phyloP scores from a whole-genome alignment of 257 asterid genomes.

The Anisodus tanguticus region DNA sequence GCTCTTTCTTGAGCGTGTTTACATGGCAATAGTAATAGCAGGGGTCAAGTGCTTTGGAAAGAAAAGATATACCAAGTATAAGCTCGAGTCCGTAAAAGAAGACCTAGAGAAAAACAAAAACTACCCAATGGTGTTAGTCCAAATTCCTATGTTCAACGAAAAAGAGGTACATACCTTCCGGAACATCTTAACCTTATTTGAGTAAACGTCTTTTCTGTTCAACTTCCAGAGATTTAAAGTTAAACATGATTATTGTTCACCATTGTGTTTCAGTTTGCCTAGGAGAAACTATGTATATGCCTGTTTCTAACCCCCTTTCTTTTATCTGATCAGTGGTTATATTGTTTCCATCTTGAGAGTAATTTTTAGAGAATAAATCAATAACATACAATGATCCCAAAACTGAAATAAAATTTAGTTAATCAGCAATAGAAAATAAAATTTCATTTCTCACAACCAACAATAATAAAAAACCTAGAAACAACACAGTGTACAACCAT shows the following conservation, averaged over 20 bases:
- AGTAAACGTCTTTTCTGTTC: conserved; percentile 16
- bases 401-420: conserved; percentile 4
- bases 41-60: conserved; percentile 64
- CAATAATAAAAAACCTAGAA: not conserved
- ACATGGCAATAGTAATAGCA: conserved; percentile 80
- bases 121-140: conserved; percentile 73
- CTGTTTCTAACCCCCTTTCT: not conserved
- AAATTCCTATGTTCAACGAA: conserved; percentile 89
- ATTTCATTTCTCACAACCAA: not conserved
- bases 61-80: conserved; percentile 81
- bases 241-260: conserved; percentile 19
- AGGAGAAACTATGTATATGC: not conserved
- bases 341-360: conserved; percentile 7
- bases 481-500: conserved; percentile 13
- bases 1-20: conserved; percentile 81
- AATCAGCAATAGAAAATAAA: conserved; percentile 9
- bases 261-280: not conserved
- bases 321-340: not conserved
- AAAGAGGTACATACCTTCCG: conserved; percentile 60
- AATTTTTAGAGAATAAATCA: not conserved
- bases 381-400: not conserved
- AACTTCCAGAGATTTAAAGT: not conserved
- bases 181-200: not conserved
- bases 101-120: conserved; percentile 61
- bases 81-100: conserved; percentile 69